Evolutionary conservation across 2,329 filamentous ascomycete species (phyloP).

Genomic region (Aplosporella prunicola): DNA sequence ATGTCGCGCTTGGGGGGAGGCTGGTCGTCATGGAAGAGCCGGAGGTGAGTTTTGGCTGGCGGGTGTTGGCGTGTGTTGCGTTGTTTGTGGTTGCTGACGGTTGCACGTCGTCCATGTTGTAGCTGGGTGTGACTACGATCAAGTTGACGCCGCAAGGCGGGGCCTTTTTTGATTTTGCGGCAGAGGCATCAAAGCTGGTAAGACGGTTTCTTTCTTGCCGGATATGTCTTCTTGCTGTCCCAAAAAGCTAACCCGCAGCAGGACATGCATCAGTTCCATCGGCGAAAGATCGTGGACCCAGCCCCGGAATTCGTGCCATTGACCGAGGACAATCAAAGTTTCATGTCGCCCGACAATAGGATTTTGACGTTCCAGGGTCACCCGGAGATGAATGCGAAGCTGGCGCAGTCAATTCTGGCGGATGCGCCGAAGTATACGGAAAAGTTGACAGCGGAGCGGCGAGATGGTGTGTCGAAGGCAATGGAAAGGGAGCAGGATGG

Average conservation of each 20-base stretch:
- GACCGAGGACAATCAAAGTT: slow-evolving; percentile 3
- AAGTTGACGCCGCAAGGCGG: slow-evolving; percentile 1
- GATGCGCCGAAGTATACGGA: slow-evolving; percentile 4
- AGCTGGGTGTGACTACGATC: slow-evolving; percentile 6
- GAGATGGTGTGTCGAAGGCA: not conserved
- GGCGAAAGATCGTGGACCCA: slow-evolving; percentile 1
- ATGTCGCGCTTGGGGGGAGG: slow-evolving; percentile 7
- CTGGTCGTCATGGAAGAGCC: slow-evolving; percentile 5
- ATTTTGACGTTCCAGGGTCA: slow-evolving; percentile 11
- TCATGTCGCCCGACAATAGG: slow-evolving; percentile 6
- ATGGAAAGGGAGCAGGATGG: slow-evolving; percentile 7
- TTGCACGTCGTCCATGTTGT: not conserved
- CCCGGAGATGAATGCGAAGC: slow-evolving; percentile 8
- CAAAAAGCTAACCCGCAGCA: not conserved
- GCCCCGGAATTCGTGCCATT: slow-evolving; percentile 7
- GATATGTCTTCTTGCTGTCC: not conserved
- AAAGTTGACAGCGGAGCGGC: not conserved
- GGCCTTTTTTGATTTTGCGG: slow-evolving; percentile 6
- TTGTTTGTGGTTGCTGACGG: not conserved
- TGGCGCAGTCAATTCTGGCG: slow-evolving; percentile 5
- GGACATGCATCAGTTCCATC: slow-evolving; percentile 9
- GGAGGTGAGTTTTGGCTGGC: not conserved
- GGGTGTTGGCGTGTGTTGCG: not conserved
- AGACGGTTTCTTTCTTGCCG: not conserved
- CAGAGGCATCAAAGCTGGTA: not conserved